phyloP scores from a whole-genome alignment of 192 early-diverging fungal genomes.

The Rhizoclosmatium sp. region DNA sequence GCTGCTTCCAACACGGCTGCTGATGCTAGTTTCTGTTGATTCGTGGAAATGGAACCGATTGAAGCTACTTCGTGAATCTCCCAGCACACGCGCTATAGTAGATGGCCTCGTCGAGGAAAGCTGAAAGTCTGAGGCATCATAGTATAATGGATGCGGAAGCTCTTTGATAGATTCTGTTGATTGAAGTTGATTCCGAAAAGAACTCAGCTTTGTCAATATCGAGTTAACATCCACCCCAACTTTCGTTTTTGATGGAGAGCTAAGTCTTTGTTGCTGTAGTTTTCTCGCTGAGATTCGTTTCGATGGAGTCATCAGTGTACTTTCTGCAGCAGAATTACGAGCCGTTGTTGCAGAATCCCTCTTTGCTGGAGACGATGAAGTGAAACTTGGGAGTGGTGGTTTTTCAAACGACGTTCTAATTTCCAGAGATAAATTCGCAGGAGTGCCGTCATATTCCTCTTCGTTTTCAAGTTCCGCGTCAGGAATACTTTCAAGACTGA shows the following conservation, averaged over 20 bases:
- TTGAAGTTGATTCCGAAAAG: not conserved
- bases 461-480: not conserved
- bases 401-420: not conserved
- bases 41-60: not conserved
- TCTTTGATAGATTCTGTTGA: conserved; percentile 12
- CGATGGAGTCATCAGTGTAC: not conserved
- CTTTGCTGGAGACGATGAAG: not conserved
- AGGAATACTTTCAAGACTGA: not conserved
- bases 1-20: not conserved
- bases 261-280: not conserved
- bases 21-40: not conserved
- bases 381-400: not conserved
- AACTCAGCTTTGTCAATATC: not conserved
- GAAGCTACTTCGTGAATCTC: not conserved
- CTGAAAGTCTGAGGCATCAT: not conserved
- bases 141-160: not conserved
- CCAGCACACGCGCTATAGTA: not conserved
- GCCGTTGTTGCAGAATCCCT: conserved; percentile 9
- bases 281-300: not conserved
- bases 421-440: not conserved
- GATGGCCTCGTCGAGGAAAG: not conserved
- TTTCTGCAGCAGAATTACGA: conserved; percentile 1
- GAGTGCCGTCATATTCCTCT: not conserved
- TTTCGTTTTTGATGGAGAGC: not conserved
- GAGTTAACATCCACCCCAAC: conserved; percentile 14